Conservation (phyloP, 2,329 filamentous ascomycete species). For the Pseudocercospora musae region DNA sequence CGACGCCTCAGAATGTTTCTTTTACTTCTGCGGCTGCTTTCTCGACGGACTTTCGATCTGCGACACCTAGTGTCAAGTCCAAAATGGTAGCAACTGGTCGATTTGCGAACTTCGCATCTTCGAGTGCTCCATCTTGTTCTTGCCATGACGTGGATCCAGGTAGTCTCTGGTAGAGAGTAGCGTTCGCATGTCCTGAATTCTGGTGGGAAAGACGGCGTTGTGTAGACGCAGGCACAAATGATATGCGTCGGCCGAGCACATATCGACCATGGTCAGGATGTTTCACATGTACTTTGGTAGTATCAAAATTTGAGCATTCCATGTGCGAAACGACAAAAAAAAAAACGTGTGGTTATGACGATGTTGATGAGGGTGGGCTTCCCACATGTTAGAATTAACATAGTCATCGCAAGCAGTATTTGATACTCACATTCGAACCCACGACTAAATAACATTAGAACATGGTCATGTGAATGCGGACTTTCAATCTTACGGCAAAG, state of each 20-base stretch:
- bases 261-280: too few species aligned
- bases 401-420: too few species aligned
- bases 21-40: too few species aligned
- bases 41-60: too few species aligned
- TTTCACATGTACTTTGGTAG: neutral
- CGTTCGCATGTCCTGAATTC: neutral
- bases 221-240: too few species aligned
- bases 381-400: neutral
- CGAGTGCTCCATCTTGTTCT: neutral
- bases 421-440: neutral
- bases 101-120: too few species aligned
- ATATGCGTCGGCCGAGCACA: too few species aligned
- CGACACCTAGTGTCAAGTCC: too few species aligned
- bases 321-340: neutral
- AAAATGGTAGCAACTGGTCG: too few species aligned
- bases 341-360: neutral
- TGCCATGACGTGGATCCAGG: too few species aligned
- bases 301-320: neutral
- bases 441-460: neutral
- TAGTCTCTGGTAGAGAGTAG: neutral
- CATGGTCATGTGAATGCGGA: neutral
- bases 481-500: constrained; percentile 17
- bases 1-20: too few species aligned
- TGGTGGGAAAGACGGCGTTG: too few species aligned
- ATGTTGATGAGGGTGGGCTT: neutral